Base-by-base conservation (phyloP, 345 rosid species). In the Trapa bicornis region DNA sequence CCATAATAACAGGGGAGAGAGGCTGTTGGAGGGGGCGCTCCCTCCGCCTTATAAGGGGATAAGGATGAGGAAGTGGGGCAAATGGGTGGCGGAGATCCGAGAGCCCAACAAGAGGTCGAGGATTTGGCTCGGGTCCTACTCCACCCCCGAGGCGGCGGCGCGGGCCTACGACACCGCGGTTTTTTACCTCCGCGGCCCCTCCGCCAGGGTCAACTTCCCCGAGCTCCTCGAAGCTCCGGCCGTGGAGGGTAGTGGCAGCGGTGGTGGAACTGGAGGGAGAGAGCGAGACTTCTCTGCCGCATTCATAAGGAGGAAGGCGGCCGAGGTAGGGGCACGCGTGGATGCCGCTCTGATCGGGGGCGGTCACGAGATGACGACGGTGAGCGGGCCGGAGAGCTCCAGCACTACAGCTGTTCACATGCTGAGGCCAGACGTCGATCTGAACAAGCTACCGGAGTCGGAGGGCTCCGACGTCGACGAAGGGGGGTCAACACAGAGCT, bases 21-120 rank as follows among this genome's bases (percentile, higher is more conserved):
- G 65, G 29, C 29, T 22, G 29, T 22, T 22, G 29, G 29, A 22
- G 29, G 29, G 29, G 29, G 29, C 29, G 29, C 29, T 22, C 29
- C 29, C 29, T 22, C 78, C 86, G 74, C 85, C 78, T 22, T 94
- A 81, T 75, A 94, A 94, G 71, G 99, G 99, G 66, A 94, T 94
- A 73, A 86, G 99, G 89, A 94, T 94, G 99, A 83, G 99, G 76
- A 94, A 94, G 86, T 94, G 99, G 99, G 99, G 99, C 0, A 94
- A 94, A 74, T 94, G 99, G 99, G 99, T 94, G 36, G 99, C 99
- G 4, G 99, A 94, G 93, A 91, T 94, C 64, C 76, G 99, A 39
- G 99, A 94, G 77, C 99, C 99, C 0, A 94, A 94, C 70, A 94
- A 94, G 56, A 80, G 99, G 2, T 94, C 99, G 0, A 78, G 99